Conservation (phyloP, 768 basidiomycete genomes). For the Mrakia blollopis region DNA sequence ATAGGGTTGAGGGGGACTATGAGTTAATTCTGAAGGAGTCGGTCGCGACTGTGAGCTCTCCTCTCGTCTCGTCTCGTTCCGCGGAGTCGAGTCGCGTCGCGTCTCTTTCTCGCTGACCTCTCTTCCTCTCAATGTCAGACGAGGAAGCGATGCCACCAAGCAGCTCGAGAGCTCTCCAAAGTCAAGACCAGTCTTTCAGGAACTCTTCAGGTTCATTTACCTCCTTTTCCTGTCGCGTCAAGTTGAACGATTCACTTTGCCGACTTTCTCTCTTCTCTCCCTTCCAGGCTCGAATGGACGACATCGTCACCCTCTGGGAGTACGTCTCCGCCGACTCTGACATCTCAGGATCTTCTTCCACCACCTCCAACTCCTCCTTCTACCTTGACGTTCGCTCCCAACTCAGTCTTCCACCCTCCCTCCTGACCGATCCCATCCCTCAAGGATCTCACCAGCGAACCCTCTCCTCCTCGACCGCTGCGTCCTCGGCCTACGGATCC, state of each 20-base stretch:
- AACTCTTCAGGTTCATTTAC: background rate
- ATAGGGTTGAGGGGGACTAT: background rate
- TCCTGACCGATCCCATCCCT: constrained; percentile 17
- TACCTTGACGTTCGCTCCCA: constrained; percentile 19
- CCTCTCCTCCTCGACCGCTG: background rate
- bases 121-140: background rate
- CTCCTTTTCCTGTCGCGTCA: background rate
- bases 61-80: background rate
- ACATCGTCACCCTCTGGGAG: constrained; percentile 20
- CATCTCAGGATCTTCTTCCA: background rate
- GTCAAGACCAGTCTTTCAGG: background rate
- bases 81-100: background rate
- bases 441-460: background rate
- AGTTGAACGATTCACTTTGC: background rate
- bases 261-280: background rate
- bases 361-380: constrained; percentile 5
- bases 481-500: background rate
- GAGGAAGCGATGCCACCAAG: background rate
- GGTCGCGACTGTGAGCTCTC: background rate
- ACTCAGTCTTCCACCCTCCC: background rate
- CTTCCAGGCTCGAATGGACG: constrained; percentile 11
- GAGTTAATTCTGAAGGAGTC: constrained; percentile 2
- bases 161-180: constrained; percentile 8
- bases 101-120: background rate
- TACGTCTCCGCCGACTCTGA: constrained; percentile 15